Percentiles rank a stretch among this genome's conserved stretches.
Conservation (phyloP, 768 basidiomycete species). For the Pisolithus microcarpus region DNA sequence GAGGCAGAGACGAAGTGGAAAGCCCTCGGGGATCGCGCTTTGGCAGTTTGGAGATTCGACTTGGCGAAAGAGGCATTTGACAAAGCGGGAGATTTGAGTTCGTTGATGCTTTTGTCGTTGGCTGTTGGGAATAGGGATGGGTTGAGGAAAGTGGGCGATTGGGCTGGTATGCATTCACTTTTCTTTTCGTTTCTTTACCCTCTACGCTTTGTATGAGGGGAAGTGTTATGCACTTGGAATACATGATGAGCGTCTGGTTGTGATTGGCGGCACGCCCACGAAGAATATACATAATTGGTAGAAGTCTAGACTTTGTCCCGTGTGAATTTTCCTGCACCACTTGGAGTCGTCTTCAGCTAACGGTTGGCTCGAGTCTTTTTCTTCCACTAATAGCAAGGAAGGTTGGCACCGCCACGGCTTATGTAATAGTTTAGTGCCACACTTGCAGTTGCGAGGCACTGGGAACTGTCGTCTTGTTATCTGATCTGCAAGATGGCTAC, state of each 20-base stretch:
- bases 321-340: too few species aligned
- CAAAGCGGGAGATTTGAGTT: constrained; percentile 81
- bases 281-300: too few species aligned
- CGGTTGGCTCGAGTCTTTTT: neutral
- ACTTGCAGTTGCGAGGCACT: too few species aligned
- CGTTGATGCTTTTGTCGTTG: constrained; percentile 76
- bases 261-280: too few species aligned
- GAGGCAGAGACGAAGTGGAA: constrained; percentile 64
- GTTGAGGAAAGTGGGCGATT: neutral
- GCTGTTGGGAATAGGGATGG: constrained; percentile 56
- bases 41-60: constrained; percentile 89
- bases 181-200: too few species aligned
- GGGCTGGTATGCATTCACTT: neutral
- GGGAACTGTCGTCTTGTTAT: too few species aligned
- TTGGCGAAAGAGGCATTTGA: constrained; percentile 86
- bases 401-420: too few species aligned
- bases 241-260: neutral
- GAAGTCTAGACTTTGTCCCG: too few species aligned
- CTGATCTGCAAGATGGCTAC: too few species aligned
- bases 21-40: constrained; percentile 84
- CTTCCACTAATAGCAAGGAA: neutral
- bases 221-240: neutral
- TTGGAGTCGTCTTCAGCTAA: too few species aligned
- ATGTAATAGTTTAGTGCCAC: too few species aligned
- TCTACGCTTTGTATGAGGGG: too few species aligned